phyloP scores from a whole-genome alignment of 306 rosid genomes.

The Morella rubra region DNA sequence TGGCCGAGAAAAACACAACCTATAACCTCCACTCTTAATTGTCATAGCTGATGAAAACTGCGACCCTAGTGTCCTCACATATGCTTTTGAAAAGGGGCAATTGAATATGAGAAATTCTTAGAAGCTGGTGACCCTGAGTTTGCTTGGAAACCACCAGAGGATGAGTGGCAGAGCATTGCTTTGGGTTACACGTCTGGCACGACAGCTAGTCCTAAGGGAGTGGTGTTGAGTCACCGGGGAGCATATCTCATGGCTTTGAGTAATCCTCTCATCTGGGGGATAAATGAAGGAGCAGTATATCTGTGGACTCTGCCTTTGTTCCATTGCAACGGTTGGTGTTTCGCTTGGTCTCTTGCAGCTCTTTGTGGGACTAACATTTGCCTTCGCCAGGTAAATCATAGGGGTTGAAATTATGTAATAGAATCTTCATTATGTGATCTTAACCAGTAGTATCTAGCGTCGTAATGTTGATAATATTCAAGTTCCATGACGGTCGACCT shows the following conservation, averaged over 20 bases:
- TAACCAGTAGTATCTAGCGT: not conserved
- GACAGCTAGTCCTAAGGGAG: constrained; percentile 95
- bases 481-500: not conserved
- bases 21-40: constrained; percentile 60
- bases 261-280: constrained; percentile 72
- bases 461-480: not conserved
- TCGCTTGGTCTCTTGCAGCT: constrained; percentile 88
- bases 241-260: constrained; percentile 66
- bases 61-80: constrained; percentile 44
- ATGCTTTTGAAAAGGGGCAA: constrained; percentile 50
- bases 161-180: constrained; percentile 98
- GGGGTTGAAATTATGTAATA: not conserved
- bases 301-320: constrained; percentile 96
- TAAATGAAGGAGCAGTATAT: constrained; percentile 84
- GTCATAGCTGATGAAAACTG: constrained; percentile 79
- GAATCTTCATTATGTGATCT: not conserved
- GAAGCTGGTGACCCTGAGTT: constrained; percentile 74
- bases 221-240: constrained; percentile 88
- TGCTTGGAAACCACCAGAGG: constrained; percentile 83
- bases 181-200: constrained; percentile 95
- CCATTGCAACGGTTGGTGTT: constrained; percentile 98
- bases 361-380: constrained; percentile 83
- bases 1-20: constrained; percentile 46
- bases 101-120: constrained; percentile 69
- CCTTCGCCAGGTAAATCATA: constrained; percentile 74